A percentile compares a stretch with the other conserved stretches of the same genome.
These are phyloP conservation scores for Rhazya stricta DNA, from an alignment of 257 asterid genomes.

Conservation along the genomic window DNA sequence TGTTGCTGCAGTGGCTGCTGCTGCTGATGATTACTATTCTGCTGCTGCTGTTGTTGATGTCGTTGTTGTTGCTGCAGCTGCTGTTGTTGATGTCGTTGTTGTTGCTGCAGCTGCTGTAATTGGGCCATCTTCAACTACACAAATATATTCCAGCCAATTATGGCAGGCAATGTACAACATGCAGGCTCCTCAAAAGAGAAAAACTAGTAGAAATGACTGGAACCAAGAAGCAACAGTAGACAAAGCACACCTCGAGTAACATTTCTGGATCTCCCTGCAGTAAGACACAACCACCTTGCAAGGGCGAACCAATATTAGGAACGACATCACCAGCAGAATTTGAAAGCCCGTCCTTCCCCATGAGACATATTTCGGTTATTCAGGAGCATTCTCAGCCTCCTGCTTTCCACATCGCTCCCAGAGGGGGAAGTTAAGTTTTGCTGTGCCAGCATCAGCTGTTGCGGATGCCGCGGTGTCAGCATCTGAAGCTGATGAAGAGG, in stretches of 20 bases:
- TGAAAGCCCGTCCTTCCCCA: too few relatives aligned
- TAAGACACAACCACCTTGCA: too few relatives aligned
- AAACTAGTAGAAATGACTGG: too few relatives aligned
- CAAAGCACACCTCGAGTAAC: too few relatives aligned
- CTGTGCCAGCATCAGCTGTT: slow-evolving; percentile 88
- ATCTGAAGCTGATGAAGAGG: slow-evolving; percentile 86
- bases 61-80: slow-evolving; percentile 49
- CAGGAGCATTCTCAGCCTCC: slow-evolving; percentile 93
- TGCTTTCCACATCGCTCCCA: slow-evolving; percentile 67
- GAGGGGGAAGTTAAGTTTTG: slow-evolving; percentile 85
- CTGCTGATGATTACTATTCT: slow-evolving; percentile 25
- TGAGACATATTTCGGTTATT: too few relatives aligned
- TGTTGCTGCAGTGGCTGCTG: slow-evolving; percentile 83
- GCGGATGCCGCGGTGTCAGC: slow-evolving; percentile 94
- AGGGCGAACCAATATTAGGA: too few relatives aligned
- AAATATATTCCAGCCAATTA: slow-evolving; percentile 3
- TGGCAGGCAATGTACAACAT: slow-evolving; percentile 14
- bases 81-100: slow-evolving; percentile 33
- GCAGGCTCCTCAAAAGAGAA: too few relatives aligned
- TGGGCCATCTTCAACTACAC: slow-evolving; percentile 68
- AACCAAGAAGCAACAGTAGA: too few relatives aligned
- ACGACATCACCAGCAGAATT: too few relatives aligned
- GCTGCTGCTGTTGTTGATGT: slow-evolving; percentile 27
- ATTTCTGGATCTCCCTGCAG: too few relatives aligned
- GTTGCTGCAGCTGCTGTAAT: slow-evolving; percentile 41